Evolutionary conservation across 345 rosid genomes (phyloP).

Genomic region (Geranium rotundifolium): DNA sequence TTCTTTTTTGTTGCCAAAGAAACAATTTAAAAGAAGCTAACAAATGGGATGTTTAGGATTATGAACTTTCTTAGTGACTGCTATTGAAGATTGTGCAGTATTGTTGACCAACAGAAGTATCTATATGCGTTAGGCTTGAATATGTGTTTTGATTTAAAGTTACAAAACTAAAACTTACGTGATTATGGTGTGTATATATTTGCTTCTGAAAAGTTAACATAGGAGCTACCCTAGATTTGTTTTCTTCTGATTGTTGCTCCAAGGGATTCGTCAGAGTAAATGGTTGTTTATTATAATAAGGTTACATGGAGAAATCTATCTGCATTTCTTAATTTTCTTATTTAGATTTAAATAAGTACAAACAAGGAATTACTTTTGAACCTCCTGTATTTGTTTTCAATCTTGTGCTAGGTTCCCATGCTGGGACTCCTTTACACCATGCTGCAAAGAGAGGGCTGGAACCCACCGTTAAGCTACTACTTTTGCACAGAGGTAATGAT

Average conservation of each 20-base stretch:
- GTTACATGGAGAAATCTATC: too few species aligned
- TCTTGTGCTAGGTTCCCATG: constrained; percentile 46
- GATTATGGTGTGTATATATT: too few species aligned
- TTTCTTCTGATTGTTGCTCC: too few species aligned
- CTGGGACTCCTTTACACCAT: constrained; percentile 92
- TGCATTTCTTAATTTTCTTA: too few species aligned
- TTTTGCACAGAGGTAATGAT: constrained; percentile 58
- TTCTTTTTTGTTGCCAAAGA: neutral
- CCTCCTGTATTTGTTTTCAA: neutral
- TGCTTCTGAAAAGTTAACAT: too few species aligned
- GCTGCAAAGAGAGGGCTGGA: constrained; percentile 92
- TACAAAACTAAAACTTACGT: too few species aligned
- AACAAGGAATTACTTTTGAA: neutral
- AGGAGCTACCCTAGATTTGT: too few species aligned
- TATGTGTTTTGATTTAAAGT: neutral
- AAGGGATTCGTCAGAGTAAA: too few species aligned
- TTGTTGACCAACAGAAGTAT: neutral
- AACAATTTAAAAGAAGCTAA: neutral
- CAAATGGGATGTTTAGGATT: neutral
- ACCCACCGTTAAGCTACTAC: constrained; percentile 66
- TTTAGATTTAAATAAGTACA: too few species aligned
- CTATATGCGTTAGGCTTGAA: neutral
- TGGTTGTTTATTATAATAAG: too few species aligned
- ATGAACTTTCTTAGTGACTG: neutral
- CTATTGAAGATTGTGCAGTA: neutral